Evolutionary conservation across 2,329 filamentous ascomycete genomes (phyloP), one percentile per base, ranked within the genome.

Genomic region (Penicillium sclerotigenum): DNA sequence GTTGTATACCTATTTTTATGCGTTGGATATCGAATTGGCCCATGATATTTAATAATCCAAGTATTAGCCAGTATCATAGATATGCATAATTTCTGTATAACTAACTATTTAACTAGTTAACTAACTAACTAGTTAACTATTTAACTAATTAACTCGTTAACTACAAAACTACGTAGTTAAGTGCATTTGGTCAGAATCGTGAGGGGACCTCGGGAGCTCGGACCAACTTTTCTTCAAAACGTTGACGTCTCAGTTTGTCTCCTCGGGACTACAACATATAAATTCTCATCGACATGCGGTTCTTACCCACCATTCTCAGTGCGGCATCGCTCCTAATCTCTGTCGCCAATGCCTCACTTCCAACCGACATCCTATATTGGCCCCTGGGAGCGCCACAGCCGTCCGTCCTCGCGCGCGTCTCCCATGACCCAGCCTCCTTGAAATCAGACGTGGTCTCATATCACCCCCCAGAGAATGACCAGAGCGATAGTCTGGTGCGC

Each of bases 401-500:
- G 13, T 69, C 70, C 24, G 50, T 67, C 26, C 69, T 79, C 40
- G 76, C 74, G 24, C 73, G 69, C 54, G 63, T 79, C 57, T 69
- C 72, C 47, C 78, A 78, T 57, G 72, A 78, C 55, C 71, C 74
- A 6, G 54, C 62, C 14, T 71, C 73, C 7, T 63, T 72, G 37
- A 68, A 69, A 24, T 68, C 73, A 38, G 64, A 70, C 28, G 62
- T 78, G 11, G 57, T 72, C 11, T 72, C 74, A 18, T 78, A 75
- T 63, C 68, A 71, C 5, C 73, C 74, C 31, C 74, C 75, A 8
- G 58, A 56, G 48, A 29, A 26, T 43, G 29, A 63, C 46, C 38
- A 53, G 37, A 73, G 80, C 62, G 73, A 79, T 52, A 77, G 79
- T 65, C 80, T 84, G 60, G 72, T 83, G 43, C 78, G 81, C 37